Base-by-base conservation (phyloP, 139 green algal species). In the Chlamydomonas incerta region DNA sequence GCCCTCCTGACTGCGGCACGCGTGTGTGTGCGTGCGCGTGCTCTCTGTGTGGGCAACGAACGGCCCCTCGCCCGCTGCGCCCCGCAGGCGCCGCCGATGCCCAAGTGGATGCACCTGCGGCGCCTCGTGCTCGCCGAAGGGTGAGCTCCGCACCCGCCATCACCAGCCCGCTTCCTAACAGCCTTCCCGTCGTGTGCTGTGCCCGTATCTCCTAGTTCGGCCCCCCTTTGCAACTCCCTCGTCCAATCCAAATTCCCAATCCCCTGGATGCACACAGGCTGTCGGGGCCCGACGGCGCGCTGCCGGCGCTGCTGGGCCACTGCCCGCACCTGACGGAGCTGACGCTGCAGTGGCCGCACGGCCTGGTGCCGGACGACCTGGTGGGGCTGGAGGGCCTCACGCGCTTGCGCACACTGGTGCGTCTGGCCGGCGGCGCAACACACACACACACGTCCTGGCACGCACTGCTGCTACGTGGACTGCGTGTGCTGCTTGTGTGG, bases 101-200 rank as follows among this genome's bases (percentile, higher is more conserved):
- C 77, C 0, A 10, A 66, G 41, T 83, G 77, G 77, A 33, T 46
- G 47, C 41, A 50, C 26, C 77, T 83, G 63, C 63, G 63, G 77
- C 63, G 77, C 29, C 77, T 83, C 31, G 23, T 47, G 29, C 63
- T 83, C 29, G 26, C 29, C 9, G 46, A 74, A 0, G 63, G 77
- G 77, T 83, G 77, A 74, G 77, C 18, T 4, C 24, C 34, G 34
- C 31, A 34, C 35, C 13, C 26, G 33, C 11, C 67, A 14, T 17
- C 28, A 70, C 63, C 29, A 17, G 28, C 26, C 5, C 29, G 26
- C 29, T 5, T 28, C 63, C 28, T 70, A 10, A 13, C 28, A 20
- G 29, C 63, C 31, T 72, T 23, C n/a, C 9, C 66, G 1, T 46
- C n/a, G 6, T n/a, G 10, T 47, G n/a, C 29, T n/a, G 6, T 41